Percentiles rank a stretch among this genome's conserved stretches.
Conservation (phyloP, 225 moss, liverwort and hornwort genomes). For the Polytrichum formosum region DNA sequence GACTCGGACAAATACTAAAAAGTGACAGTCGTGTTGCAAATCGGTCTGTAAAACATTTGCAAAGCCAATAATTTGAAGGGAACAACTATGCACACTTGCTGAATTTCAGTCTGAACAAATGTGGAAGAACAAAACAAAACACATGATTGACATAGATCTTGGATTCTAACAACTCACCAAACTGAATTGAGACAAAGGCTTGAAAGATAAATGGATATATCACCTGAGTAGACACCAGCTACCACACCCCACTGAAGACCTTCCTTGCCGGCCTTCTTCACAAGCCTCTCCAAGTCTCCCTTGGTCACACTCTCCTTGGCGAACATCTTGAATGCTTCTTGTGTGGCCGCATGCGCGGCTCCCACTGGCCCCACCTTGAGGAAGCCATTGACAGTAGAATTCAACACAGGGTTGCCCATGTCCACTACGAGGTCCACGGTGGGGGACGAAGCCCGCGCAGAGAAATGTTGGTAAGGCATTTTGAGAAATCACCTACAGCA, state of each 20-base stretch:
- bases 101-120: too few species aligned
- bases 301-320: conserved; percentile 58
- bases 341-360: conserved; percentile 54
- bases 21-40: too few species aligned
- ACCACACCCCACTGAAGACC: conserved; percentile 71
- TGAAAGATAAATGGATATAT: too few species aligned
- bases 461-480: conserved; percentile 51
- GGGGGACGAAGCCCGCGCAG: conserved; percentile 40
- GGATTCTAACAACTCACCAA: too few species aligned
- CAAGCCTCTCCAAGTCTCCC: conserved; percentile 44
- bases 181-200: too few species aligned
- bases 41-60: too few species aligned
- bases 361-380: conserved; percentile 74
- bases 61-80: too few species aligned
- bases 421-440: conserved; percentile 67
- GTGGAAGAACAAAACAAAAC: too few species aligned
- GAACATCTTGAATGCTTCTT: conserved; percentile 48
- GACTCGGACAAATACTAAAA: too few species aligned
- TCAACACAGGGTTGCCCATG: conserved; percentile 71
- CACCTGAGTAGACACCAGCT: conserved; percentile 61
- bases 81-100: too few species aligned
- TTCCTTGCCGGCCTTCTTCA: conserved; percentile 47
- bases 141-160: too few species aligned
- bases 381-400: conserved; percentile 71
- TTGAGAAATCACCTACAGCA: not conserved